Conservation (phyloP, 2,329 filamentous ascomycete species). For the Lanzia echinophila region DNA sequence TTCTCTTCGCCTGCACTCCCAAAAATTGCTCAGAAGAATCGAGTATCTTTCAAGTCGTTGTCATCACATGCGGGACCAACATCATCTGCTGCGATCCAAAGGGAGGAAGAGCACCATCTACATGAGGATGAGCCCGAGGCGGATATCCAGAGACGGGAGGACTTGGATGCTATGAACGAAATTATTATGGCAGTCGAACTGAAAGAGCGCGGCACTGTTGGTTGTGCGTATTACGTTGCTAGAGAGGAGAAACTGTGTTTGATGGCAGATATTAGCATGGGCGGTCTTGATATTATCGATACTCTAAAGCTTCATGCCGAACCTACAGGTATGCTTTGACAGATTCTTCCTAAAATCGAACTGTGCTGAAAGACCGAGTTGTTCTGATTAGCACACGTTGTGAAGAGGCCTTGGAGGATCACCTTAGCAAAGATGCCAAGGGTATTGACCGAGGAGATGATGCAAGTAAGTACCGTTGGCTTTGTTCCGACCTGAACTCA, state of each 20-base stretch:
- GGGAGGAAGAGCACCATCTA: slow-evolving; percentile 11
- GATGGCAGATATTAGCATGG: slow-evolving; percentile 67
- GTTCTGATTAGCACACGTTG: slow-evolving; percentile 40
- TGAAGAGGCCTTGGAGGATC: slow-evolving; percentile 29
- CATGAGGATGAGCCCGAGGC: slow-evolving; percentile 26
- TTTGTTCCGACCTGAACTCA: neutral
- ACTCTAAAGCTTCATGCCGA: slow-evolving; percentile 48
- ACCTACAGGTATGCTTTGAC: slow-evolving; percentile 36
- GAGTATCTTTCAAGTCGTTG: slow-evolving; percentile 16
- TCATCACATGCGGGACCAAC: slow-evolving; percentile 8
- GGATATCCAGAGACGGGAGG: slow-evolving; percentile 30
- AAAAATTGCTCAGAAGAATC: slow-evolving; percentile 12
- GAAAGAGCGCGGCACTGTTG: slow-evolving; percentile 61
- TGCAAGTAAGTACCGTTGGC: slow-evolving; percentile 17
- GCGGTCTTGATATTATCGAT: slow-evolving; percentile 62
- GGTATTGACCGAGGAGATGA: slow-evolving; percentile 21
- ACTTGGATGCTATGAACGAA: slow-evolving; percentile 53
- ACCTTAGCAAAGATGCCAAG: slow-evolving; percentile 27
- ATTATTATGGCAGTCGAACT: slow-evolving; percentile 76
- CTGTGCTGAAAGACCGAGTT: slow-evolving; percentile 19
- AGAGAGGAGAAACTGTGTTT: slow-evolving; percentile 64
- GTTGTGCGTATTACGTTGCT: slow-evolving; percentile 77
- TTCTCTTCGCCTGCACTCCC: slow-evolving; percentile 18
- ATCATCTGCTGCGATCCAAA: slow-evolving; percentile 1
- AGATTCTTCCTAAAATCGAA: neutral